These are phyloP conservation scores for Xylaria intraflava DNA, from an alignment of 495 filamentous ascomycete species.

Conservation along the genomic window DNA sequence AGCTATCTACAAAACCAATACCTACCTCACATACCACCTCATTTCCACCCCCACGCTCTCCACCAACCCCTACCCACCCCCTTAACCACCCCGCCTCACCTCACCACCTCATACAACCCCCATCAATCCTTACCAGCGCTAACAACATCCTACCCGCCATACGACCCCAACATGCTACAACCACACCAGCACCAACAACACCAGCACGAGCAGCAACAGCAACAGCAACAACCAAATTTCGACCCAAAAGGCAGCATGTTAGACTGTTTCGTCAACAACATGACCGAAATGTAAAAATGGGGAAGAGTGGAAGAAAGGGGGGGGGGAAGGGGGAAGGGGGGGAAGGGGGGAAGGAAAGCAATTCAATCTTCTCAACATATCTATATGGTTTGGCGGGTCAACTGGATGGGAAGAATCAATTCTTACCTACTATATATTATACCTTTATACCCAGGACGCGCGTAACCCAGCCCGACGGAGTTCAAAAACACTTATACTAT, in stretches of 20 bases:
- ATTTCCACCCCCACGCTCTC: slow-evolving; percentile 3
- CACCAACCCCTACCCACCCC: slow-evolving; percentile 2
- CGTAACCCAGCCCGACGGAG: too few relatives aligned
- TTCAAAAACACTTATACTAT: too few relatives aligned
- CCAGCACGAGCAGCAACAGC: neutral
- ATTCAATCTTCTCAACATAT: too few relatives aligned
- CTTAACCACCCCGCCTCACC: slow-evolving; percentile 4
- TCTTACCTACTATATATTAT: too few relatives aligned
- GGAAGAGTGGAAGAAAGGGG: neutral
- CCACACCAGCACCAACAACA: slow-evolving; percentile 1
- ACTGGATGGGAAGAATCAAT: too few relatives aligned
- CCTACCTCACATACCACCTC: slow-evolving; percentile 3
- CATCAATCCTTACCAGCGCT: slow-evolving; percentile 3
- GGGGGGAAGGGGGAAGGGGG: neutral
- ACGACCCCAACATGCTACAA: neutral
- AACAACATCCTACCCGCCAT: neutral
- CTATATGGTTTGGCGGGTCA: too few relatives aligned
- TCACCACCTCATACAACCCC: slow-evolving; percentile 1
- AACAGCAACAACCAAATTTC: neutral
- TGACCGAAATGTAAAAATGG: slow-evolving; percentile 6
- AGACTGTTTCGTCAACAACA: slow-evolving; percentile 11
- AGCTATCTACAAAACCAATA: slow-evolving; percentile 2
- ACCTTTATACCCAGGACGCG: too few relatives aligned
- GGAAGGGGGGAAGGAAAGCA: neutral
- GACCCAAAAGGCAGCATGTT: neutral